A percentile compares a stretch with the other conserved stretches of the same genome.
phyloP scores from a whole-genome alignment of 2,329 filamentous ascomycete genomes.

The Beauveria brongniartii region DNA sequence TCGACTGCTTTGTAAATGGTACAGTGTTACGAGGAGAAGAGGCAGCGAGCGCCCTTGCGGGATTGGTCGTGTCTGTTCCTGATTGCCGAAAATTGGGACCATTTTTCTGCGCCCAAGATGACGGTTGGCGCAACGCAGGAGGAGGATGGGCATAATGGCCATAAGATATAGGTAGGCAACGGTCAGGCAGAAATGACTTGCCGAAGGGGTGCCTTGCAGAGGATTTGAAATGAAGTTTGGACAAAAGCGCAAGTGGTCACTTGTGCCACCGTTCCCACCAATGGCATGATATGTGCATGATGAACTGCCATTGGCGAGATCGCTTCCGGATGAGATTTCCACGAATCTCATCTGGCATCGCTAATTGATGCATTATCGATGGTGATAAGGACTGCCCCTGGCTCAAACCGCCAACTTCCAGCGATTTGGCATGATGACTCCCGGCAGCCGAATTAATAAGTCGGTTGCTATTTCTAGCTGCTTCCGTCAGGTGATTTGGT shows the following conservation, averaged over 20 bases:
- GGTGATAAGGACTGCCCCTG: neutral
- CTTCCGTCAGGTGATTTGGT: slow-evolving; percentile 11
- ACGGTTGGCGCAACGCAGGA: neutral
- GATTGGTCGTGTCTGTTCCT: neutral
- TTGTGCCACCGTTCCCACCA: neutral
- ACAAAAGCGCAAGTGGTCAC: neutral
- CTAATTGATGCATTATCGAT: neutral
- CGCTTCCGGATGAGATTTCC: neutral
- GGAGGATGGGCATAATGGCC: neutral
- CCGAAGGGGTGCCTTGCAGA: neutral
- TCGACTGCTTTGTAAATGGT: too few species aligned
- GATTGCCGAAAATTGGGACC: neutral
- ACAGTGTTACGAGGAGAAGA: neutral
- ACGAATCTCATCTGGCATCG: neutral
- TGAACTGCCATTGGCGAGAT: neutral
- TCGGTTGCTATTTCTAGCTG: slow-evolving; percentile 8
- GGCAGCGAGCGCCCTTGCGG: neutral
- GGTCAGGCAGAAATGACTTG: neutral
- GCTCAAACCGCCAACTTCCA: neutral
- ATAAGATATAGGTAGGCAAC: slow-evolving; percentile 1
- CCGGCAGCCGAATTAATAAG: neutral
- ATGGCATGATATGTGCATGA: neutral
- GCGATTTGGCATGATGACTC: neutral
- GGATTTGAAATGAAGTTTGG: neutral
- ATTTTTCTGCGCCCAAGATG: neutral